Conservation (phyloP, 345 rosid genomes). For the Ceriops zippeliana region DNA sequence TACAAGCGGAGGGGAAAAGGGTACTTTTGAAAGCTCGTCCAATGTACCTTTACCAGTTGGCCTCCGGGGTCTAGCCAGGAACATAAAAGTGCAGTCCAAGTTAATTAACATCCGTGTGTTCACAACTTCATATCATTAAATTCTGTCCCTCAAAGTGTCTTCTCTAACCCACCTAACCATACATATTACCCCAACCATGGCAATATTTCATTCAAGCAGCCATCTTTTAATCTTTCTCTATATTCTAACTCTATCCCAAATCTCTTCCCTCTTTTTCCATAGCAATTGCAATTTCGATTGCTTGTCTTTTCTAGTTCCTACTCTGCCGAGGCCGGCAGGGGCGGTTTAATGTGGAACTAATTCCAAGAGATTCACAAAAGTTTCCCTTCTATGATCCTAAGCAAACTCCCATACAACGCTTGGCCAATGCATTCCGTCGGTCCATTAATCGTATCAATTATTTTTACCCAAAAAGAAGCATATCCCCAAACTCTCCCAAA, state of each 20-base stretch:
- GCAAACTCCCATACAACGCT: conserved; percentile 30
- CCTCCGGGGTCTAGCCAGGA: too few relatives aligned
- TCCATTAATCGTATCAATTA: conserved; percentile 44
- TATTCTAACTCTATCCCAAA: neutral
- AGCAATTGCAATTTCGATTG: neutral
- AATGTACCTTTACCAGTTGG: too few relatives aligned
- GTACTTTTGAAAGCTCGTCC: too few relatives aligned
- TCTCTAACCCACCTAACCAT: too few relatives aligned
- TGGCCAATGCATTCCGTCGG: conserved; percentile 38
- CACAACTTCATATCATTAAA: too few relatives aligned
- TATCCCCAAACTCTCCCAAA: conserved; percentile 23
- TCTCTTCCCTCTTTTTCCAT: neutral
- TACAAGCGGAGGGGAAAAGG: too few relatives aligned
- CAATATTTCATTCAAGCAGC: too few relatives aligned
- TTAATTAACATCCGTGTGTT: too few relatives aligned
- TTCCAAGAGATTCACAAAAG: conserved; percentile 53
- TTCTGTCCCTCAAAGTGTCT: too few relatives aligned
- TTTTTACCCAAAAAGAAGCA: conserved; percentile 12
- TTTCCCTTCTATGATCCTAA: conserved; percentile 48
- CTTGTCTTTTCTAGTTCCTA: neutral
- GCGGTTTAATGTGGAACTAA: conserved; percentile 35
- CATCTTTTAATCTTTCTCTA: too few relatives aligned
- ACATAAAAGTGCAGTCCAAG: too few relatives aligned
- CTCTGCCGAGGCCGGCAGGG: neutral
- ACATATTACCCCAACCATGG: too few relatives aligned